These are phyloP conservation scores for Pseudogymnoascus sp. DNA, from an alignment of 2,329 filamentous ascomycete species.

Conservation along the genomic window DNA sequence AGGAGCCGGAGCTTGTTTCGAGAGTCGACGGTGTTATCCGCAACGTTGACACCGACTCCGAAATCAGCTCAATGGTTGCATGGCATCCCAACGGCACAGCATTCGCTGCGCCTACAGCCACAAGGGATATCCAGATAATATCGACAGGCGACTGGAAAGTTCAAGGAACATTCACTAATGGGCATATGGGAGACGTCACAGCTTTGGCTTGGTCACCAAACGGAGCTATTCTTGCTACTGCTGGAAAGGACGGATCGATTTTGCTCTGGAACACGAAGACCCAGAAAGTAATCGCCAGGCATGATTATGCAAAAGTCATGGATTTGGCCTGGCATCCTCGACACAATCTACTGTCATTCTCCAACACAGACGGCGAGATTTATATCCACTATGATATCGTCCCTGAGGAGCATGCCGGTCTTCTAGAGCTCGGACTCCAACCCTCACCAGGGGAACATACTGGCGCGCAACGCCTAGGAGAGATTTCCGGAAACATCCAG, in stretches of 20 bases:
- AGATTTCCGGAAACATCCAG: slow-evolving; percentile 58
- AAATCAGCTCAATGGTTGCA: slow-evolving; percentile 63
- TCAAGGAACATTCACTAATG: slow-evolving; percentile 69
- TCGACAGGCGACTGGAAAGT: slow-evolving; percentile 87
- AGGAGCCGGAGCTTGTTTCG: slow-evolving; percentile 71
- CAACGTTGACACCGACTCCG: slow-evolving; percentile 65
- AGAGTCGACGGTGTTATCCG: slow-evolving; percentile 83
- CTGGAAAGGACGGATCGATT: slow-evolving; percentile 60
- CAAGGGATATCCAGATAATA: slow-evolving; percentile 74
- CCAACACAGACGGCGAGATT: slow-evolving; percentile 84
- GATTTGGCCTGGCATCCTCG: slow-evolving; percentile 86
- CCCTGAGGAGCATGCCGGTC: slow-evolving; percentile 45
- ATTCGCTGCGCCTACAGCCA: slow-evolving; percentile 77
- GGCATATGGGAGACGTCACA: slow-evolving; percentile 77
- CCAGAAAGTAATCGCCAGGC: slow-evolving; percentile 68
- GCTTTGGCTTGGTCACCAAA: slow-evolving; percentile 91
- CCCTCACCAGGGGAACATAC: slow-evolving; percentile 82
- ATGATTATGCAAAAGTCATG: slow-evolving; percentile 76
- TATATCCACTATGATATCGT: slow-evolving; percentile 76
- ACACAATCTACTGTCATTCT: slow-evolving; percentile 83
- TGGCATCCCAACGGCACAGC: slow-evolving; percentile 96
- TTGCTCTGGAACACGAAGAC: slow-evolving; percentile 84
- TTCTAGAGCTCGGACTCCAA: slow-evolving; percentile 54
- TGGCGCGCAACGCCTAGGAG: slow-evolving; percentile 45
- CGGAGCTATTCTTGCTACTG: slow-evolving; percentile 72